Base-by-base conservation (phyloP, 768 basidiomycete species). In the Xanthoconium stramineum region DNA sequence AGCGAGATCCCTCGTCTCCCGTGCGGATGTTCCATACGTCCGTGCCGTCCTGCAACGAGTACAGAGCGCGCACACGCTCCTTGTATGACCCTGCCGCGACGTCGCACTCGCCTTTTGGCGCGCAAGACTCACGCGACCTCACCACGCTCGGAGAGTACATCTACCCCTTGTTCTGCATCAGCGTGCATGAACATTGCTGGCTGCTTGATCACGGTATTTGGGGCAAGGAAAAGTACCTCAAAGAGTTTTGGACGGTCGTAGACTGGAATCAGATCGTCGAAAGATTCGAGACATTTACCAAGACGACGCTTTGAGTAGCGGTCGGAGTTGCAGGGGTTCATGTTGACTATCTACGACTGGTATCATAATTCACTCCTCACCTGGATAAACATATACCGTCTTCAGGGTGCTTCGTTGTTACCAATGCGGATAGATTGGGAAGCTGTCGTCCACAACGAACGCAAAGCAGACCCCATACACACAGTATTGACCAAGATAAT, bases 161-260 rank as follows among this genome's bases (percentile, higher is more conserved):
- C 39, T 84, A 78, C 66, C 93, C 93, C 20, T 68, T 95, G 52
- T 85, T 92, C 69, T 90, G 88, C 59, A 66, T 94, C 49, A 84
- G 85, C 42, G 82, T 91, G 6, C 82, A 93, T 62, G 91, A 94
- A 70, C 93, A 92, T 61, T 86, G 88, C 29, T 96, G 92, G 91
- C 77, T 96, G 65, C 86, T 88, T 20, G 90, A 89, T 38, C 93
- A 88, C 61, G 93, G 93, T 6, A 82, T 96, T 6, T 94, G 91
- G 90, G 93, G 94, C 28, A 90, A 91, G 72, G 91, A 95, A 69
- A 80, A 80, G 62, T 96, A 92, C 80, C 67, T 95, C 67, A 82
- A 79, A 63, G 80, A 85, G 66, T 93, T 94, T 73, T 96, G 92
- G 91, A 77, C 75, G 11, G 88, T 87, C 20, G 71, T 95, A 51